Evolutionary conservation across 2,329 filamentous ascomycete genomes (phyloP).

Genomic region (Dactylonectria macrodidyma): DNA sequence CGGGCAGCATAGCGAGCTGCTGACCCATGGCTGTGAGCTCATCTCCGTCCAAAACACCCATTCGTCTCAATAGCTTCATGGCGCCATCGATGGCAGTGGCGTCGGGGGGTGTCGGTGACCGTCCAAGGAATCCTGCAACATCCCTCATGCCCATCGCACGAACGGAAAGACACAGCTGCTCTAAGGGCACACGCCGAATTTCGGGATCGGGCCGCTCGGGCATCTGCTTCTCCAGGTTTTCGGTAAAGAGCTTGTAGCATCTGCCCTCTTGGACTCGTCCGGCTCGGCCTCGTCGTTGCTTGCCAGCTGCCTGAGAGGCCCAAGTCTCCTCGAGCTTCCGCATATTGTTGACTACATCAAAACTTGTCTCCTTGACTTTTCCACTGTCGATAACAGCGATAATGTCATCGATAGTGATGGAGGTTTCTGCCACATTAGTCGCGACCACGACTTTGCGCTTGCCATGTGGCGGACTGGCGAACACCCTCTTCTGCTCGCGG

Average conservation of each 20-base stretch:
- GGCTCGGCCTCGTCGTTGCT: slow-evolving; percentile 92
- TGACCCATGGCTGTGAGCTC: slow-evolving; percentile 91
- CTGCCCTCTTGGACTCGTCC: slow-evolving; percentile 91
- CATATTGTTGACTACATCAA: slow-evolving; percentile 93
- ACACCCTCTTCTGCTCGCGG: slow-evolving; percentile 89
- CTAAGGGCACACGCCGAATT: slow-evolving; percentile 91
- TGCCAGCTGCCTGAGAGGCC: slow-evolving; percentile 94
- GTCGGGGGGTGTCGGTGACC: slow-evolving; percentile 91
- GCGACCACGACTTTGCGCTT: slow-evolving; percentile 94
- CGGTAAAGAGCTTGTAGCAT: slow-evolving; percentile 96
- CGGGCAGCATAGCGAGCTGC: slow-evolving; percentile 95
- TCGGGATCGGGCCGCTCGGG: slow-evolving; percentile 91
- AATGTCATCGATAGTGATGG: slow-evolving; percentile 98
- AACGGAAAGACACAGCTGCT: slow-evolving; percentile 94
- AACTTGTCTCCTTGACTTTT: slow-evolving; percentile 96
- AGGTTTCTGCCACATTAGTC: slow-evolving; percentile 98
- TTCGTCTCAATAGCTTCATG: slow-evolving; percentile 81
- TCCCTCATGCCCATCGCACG: slow-evolving; percentile 94
- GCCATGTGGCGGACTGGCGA: slow-evolving; percentile 80
- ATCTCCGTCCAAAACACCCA: slow-evolving; percentile 90
- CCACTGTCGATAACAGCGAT: slow-evolving; percentile 96
- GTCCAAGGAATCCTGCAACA: slow-evolving; percentile 84
- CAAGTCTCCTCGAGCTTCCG: slow-evolving; percentile 94
- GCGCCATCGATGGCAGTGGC: slow-evolving; percentile 89
- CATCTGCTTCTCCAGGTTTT: slow-evolving; percentile 89